A percentile compares a stretch with the other conserved stretches of the same genome.
Conservation (phyloP, 306 rosid species). For the Cotoneaster glaucophyllus region DNA sequence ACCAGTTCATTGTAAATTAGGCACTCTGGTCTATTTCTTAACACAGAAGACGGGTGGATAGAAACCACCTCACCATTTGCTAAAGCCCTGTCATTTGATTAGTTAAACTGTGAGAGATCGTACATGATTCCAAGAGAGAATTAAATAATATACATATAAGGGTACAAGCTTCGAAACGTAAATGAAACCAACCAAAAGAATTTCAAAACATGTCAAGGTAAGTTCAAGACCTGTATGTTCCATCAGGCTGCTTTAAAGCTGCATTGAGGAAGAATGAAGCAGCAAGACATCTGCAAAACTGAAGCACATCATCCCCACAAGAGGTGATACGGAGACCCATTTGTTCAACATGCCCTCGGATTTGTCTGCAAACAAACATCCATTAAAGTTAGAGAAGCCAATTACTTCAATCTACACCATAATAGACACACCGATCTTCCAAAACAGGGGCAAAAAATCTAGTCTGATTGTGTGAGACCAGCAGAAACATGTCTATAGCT, state of each 20-base stretch:
- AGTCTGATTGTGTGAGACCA: neutral
- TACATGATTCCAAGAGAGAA: neutral
- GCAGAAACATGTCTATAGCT: neutral
- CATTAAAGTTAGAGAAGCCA: neutral
- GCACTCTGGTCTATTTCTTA: constrained; percentile 66
- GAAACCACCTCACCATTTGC: constrained; percentile 82
- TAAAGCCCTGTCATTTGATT: constrained; percentile 57
- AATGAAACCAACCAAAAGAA: constrained; percentile 4
- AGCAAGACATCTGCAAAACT: constrained; percentile 80
- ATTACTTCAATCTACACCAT: neutral
- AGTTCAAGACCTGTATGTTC: constrained; percentile 69
- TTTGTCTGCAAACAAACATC: constrained; percentile 52
- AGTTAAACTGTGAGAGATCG: constrained; percentile 8
- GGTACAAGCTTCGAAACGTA: neutral
- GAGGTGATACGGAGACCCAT: constrained; percentile 66
- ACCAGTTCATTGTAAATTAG: constrained; percentile 66
- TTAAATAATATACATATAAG: neutral
- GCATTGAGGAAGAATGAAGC: constrained; percentile 90
- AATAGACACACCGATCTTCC: neutral
- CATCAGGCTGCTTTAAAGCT: constrained; percentile 80
- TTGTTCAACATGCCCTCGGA: constrained; percentile 58
- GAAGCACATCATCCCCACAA: constrained; percentile 82
- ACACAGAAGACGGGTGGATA: constrained; percentile 90
- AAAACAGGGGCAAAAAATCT: neutral
- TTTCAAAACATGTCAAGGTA: constrained; percentile 1